Conservation (phyloP, 164 flowering plant genomes). For the Umbellularia californica region DNA sequence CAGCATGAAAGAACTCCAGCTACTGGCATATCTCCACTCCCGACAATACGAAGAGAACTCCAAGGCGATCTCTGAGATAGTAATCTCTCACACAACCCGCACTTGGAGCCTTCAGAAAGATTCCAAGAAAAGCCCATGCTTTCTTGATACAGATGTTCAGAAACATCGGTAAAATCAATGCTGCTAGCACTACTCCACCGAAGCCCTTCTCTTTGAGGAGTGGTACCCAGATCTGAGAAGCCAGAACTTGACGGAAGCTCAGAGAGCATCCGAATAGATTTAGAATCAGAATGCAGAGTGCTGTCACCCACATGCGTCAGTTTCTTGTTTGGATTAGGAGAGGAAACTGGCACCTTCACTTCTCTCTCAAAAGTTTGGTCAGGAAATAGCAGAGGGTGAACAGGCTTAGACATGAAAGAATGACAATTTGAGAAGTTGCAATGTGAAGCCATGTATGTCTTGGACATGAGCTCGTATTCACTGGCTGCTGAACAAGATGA, state of each 20-base stretch:
- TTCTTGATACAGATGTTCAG: constrained; percentile 56
- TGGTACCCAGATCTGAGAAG: constrained; percentile 31
- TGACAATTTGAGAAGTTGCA: constrained; percentile 53
- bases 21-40: constrained; percentile 86
- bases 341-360: constrained; percentile 18
- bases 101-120: constrained; percentile 45
- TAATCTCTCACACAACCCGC: constrained; percentile 67
- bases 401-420: constrained; percentile 76
- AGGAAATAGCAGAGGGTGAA: constrained; percentile 65
- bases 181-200: constrained; percentile 62
- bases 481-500: constrained; percentile 80
- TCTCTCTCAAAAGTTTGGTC: constrained; percentile 31
- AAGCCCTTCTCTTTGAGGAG: constrained; percentile 39
- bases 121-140: constrained; percentile 17
- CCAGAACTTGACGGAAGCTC: constrained; percentile 13
- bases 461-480: constrained; percentile 52
- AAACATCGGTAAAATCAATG: constrained; percentile 56
- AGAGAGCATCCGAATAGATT: constrained; percentile 9
- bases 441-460: constrained; percentile 37
- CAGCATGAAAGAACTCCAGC: constrained; percentile 81
- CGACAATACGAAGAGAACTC: constrained; percentile 72
- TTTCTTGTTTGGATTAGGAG: constrained; percentile 12
- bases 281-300: constrained; percentile 8
- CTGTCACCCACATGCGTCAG: neutral
- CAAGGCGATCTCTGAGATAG: constrained; percentile 87